Evolutionary conservation across 805 yeast genomes (phyloP), one percentile per base, ranked within the genome.

Genomic region (Lachancea quebecensis): DNA sequence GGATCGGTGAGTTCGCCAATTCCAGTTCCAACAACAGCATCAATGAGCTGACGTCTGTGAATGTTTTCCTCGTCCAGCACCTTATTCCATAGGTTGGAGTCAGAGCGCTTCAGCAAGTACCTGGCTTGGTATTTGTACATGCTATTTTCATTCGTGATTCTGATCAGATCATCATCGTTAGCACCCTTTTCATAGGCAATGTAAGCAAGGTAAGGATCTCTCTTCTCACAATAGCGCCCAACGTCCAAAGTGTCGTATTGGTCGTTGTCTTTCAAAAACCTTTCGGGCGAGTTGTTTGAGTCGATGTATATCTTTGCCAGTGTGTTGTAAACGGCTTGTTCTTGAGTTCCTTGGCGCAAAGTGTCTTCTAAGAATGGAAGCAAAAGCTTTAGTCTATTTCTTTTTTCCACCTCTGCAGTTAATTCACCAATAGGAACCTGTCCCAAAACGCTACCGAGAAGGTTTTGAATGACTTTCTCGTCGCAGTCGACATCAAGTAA

Each of bases 61-160:
- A 79, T 72, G 66, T 86, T 89, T 39, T 84, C 93, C 37, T 75
- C 77, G 49, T 72, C 58, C 61, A 93, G 74, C 4, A 93, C 99
- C 54, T 73, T 73, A 45, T 78, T 69, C 97, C 98, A 93, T 53
- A 93, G 74, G 6, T 68, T 74, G 18, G 81, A 72, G 62, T 93
- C 96, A n/a, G 96, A 87, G 66, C 95, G 85, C 50, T 79, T 73
- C 56, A 93, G 77, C 58, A 93, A 74, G 64, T 93, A 93, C 66
- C 98, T 82, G n/a, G 98, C 98, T 74, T 93, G 99, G 69, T 93
- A 91, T 68, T 93, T 93, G 77, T 85, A 93, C 99, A 93, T 93
- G 57, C 93, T 79, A 67, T 93, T 93, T 61, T 93, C 98, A 66
- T 93, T 93, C 54, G 99, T 93, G 67, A 93, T 89, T 61, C 78